These are phyloP conservation scores for Geotrichum bryndzae DNA, from an alignment of 1,139 yeast genomes.

Conservation along the genomic window DNA sequence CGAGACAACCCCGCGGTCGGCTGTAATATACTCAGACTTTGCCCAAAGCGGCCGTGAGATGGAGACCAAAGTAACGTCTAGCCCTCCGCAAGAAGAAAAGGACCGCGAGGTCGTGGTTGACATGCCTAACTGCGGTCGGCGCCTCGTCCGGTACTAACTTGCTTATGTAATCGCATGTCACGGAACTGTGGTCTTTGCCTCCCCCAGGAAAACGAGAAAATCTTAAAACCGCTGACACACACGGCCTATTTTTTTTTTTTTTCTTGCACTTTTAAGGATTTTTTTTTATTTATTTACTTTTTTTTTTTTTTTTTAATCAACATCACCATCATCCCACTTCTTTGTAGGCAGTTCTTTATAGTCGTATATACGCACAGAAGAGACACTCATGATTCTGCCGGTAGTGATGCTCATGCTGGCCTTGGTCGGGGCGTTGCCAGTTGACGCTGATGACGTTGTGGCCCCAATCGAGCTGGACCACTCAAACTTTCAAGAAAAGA, in stretches of 20 bases:
- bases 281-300: too few species aligned
- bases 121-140: neutral
- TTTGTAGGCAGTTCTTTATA: too few species aligned
- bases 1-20: neutral
- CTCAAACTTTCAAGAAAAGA: constrained; percentile 10
- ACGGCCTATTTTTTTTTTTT: neutral
- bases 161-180: neutral
- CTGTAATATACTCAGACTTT: neutral
- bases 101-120: neutral
- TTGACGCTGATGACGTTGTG: neutral
- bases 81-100: neutral
- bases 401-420: neutral
- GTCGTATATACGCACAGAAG: neutral
- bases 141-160: neutral
- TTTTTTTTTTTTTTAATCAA: too few species aligned
- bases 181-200: too few species aligned
- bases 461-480: constrained; percentile 8
- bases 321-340: neutral
- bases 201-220: too few species aligned
- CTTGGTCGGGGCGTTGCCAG: neutral
- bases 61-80: neutral
- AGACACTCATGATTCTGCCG: neutral
- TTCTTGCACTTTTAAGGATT: neutral
- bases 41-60: neutral
- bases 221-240: neutral